Evolutionary conservation across 495 filamentous ascomycete species (phyloP).

Genomic region (Penicillium ucsense): DNA sequence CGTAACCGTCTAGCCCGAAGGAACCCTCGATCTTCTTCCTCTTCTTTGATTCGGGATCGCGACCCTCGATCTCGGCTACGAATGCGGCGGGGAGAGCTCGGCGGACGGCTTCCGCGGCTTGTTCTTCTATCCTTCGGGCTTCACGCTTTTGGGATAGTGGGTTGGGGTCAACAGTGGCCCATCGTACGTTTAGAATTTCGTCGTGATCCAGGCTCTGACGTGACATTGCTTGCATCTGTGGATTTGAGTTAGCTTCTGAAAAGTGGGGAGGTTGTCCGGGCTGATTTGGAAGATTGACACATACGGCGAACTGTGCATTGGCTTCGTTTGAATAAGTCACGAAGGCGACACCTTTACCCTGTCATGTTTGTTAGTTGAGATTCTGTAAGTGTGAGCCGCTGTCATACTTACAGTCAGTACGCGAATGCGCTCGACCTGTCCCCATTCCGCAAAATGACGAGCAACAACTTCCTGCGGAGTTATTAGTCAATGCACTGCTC

Average conservation of each 20-base stretch:
- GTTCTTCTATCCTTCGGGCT: constrained; percentile 82
- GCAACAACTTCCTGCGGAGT: constrained; percentile 62
- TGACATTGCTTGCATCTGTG: constrained; percentile 63
- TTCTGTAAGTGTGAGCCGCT: background rate
- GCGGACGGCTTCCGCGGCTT: constrained; percentile 93
- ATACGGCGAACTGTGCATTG: constrained; percentile 72
- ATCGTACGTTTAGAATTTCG: constrained; percentile 91
- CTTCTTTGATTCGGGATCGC: constrained; percentile 76
- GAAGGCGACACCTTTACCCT: constrained; percentile 64
- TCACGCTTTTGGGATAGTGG: constrained; percentile 91
- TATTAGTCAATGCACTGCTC: background rate
- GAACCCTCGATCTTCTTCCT: constrained; percentile 80
- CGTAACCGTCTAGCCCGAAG: constrained; percentile 85
- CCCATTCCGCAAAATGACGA: constrained; percentile 90
- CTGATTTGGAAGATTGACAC: background rate
- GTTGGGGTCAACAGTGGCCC: constrained; percentile 95
- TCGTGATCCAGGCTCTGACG: constrained; percentile 75
- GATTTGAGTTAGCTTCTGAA: background rate
- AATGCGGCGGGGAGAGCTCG: constrained; percentile 84
- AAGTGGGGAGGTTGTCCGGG: background rate
- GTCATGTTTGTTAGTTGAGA: background rate
- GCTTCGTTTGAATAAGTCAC: constrained; percentile 58
- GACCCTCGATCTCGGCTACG: constrained; percentile 88
- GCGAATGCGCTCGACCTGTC: constrained; percentile 74
- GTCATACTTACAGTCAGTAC: constrained; percentile 68